phyloP scores from a whole-genome alignment of 2,329 filamentous ascomycete species.

The Aspergillus arachidicola region DNA sequence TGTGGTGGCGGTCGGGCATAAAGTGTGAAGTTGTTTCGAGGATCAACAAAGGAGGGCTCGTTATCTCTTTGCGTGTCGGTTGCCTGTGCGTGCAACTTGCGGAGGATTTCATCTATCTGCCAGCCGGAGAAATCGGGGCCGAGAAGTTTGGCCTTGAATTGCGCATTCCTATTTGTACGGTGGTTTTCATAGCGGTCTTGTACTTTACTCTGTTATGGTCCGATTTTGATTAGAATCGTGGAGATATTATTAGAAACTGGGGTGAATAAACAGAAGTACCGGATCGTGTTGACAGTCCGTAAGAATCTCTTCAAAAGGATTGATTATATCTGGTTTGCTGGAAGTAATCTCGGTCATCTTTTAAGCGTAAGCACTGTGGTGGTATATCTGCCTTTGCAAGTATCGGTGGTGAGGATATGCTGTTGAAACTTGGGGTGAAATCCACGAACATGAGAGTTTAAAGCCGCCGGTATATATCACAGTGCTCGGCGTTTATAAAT shows the following conservation, averaged over 20 bases:
- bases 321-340: conserved; percentile 38
- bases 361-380: background rate
- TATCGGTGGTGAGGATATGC: background rate
- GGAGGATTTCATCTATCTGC: conserved; percentile 73
- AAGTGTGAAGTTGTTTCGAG: conserved; percentile 79
- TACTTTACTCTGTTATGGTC: conserved; percentile 47
- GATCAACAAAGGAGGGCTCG: conserved; percentile 72
- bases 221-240: background rate
- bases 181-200: conserved; percentile 74
- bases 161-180: conserved; percentile 71
- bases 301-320: conserved; percentile 77
- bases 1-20: conserved; percentile 82
- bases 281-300: conserved; percentile 65
- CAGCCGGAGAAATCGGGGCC: conserved; percentile 68
- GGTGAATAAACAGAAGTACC: conserved; percentile 51
- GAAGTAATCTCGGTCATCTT: conserved; percentile 11
- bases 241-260: background rate
- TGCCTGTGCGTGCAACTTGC: conserved; percentile 60
- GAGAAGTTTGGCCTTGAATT: conserved; percentile 75
- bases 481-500: background rate
- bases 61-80: conserved; percentile 50
- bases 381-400: background rate
- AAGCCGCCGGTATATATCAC: background rate
- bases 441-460: background rate
- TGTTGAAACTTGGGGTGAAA: background rate